A percentile compares a stretch with the other conserved stretches of the same genome.
Conservation (phyloP, 2,329 filamentous ascomycete species). For the Nothomitra cinnamomea region DNA sequence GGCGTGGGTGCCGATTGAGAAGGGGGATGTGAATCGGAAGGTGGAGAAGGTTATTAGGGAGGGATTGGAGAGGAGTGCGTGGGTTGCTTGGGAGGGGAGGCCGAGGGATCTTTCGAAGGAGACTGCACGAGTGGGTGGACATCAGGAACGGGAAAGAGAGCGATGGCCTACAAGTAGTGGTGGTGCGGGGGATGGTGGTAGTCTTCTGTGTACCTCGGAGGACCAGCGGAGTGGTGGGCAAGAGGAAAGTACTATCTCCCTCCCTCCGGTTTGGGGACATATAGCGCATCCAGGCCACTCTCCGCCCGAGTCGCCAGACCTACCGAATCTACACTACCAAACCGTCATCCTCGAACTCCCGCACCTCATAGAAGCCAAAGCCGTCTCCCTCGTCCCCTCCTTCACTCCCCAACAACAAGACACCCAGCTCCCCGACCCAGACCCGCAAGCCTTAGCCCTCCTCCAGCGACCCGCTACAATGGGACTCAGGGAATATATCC, state of each 20-base stretch:
- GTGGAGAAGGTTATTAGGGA: slow-evolving; percentile 62
- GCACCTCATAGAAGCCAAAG: slow-evolving; percentile 81
- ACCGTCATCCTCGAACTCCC: slow-evolving; percentile 71
- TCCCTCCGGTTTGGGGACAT: slow-evolving; percentile 47
- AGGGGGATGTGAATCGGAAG: slow-evolving; percentile 58
- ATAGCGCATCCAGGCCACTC: slow-evolving; percentile 82
- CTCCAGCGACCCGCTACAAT: slow-evolving; percentile 55
- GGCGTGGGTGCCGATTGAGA: slow-evolving; percentile 68
- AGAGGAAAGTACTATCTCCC: background rate
- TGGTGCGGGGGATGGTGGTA: slow-evolving; percentile 13
- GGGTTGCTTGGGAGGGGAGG: slow-evolving; percentile 60
- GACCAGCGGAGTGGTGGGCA: background rate
- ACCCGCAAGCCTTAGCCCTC: slow-evolving; percentile 50
- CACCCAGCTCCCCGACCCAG: slow-evolving; percentile 26
- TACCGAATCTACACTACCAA: slow-evolving; percentile 68
- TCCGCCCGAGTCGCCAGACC: slow-evolving; percentile 55
- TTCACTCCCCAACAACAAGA: slow-evolving; percentile 6
- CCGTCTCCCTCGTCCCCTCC: slow-evolving; percentile 63
- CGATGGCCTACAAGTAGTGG: slow-evolving; percentile 9
- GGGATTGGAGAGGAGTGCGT: slow-evolving; percentile 57
- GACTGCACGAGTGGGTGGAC: slow-evolving; percentile 6
- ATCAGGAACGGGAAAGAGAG: slow-evolving; percentile 13
- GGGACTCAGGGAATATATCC: slow-evolving; percentile 64
- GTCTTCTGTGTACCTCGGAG: slow-evolving; percentile 15
- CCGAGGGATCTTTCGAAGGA: slow-evolving; percentile 42